Conservation (phyloP, 2,329 filamentous ascomycete species). For the Alternaria viburni region DNA sequence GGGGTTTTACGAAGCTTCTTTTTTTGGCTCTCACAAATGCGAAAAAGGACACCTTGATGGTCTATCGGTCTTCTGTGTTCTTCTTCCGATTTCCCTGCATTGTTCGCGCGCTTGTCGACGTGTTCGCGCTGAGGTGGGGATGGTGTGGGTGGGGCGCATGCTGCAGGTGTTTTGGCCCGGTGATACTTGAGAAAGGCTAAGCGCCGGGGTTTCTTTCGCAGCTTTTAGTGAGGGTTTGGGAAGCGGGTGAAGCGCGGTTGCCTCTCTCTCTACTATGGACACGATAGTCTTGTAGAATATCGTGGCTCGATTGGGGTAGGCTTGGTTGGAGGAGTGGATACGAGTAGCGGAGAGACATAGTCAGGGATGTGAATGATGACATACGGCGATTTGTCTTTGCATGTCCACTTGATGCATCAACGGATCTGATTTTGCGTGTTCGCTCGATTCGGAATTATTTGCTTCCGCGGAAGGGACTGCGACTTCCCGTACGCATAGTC, state of each 20-base stretch:
- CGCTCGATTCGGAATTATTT: neutral
- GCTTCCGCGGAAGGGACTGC: neutral
- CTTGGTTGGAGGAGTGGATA: neutral
- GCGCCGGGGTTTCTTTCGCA: neutral
- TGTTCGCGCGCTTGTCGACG: slow-evolving; percentile 1
- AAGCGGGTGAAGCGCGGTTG: neutral
- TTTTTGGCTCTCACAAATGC: neutral
- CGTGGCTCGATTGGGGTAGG: neutral
- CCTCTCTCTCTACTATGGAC: neutral
- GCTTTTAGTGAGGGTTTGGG: neutral
- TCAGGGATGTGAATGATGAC: neutral
- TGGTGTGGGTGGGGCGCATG: slow-evolving; percentile 9
- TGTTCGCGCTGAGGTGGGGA: slow-evolving; percentile 2
- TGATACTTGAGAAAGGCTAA: neutral
- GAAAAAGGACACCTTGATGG: neutral
- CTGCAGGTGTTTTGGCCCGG: neutral
- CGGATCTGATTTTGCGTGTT: neutral
- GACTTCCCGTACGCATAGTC: neutral
- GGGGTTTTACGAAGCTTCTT: neutral
- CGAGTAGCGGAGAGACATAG: neutral
- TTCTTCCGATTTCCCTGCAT: neutral
- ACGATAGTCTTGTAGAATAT: neutral
- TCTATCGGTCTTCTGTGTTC: neutral
- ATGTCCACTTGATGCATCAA: too few species aligned
- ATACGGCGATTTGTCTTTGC: neutral